Conservation (phyloP, 805 yeast species). For the Ogataea methylovora region DNA sequence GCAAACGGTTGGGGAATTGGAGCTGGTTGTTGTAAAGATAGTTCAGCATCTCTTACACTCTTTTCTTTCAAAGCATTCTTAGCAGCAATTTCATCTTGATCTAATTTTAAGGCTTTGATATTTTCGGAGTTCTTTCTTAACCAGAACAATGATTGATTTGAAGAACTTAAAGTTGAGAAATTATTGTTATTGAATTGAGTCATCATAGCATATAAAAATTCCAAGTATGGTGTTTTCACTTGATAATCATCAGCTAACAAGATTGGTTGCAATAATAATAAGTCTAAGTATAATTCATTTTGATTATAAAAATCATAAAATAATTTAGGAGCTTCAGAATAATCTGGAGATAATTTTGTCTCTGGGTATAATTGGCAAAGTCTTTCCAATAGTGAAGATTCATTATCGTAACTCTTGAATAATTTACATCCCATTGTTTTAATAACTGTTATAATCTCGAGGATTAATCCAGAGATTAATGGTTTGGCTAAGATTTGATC, state of each 20-base stretch:
- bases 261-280: conserved; percentile 78
- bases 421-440: conserved; percentile 73
- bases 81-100: conserved; percentile 17
- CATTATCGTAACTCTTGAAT: conserved; percentile 63
- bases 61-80: conserved; percentile 23
- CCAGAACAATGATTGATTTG: conserved; percentile 24
- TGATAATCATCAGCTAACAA: conserved; percentile 83
- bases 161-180: conserved; percentile 24
- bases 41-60: conserved; percentile 11
- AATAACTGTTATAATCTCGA: conserved; percentile 65
- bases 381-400: conserved; percentile 45
- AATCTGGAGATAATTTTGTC: conserved; percentile 19
- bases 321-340: conserved; percentile 45
- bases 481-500: conserved; percentile 80
- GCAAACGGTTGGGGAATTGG: conserved; percentile 20
- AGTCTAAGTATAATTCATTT: conserved; percentile 59
- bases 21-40: conserved; percentile 17
- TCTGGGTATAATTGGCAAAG: conserved; percentile 42
- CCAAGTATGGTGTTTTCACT: conserved; percentile 84
- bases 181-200: conserved; percentile 54
- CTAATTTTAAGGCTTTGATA: conserved; percentile 17
- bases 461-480: conserved; percentile 68
- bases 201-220: conserved; percentile 73
- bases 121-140: conserved; percentile 24
- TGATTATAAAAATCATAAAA: conserved; percentile 60